These are phyloP conservation scores for Volvox africanus DNA, from an alignment of 139 green algal genomes.

Conservation along the genomic window DNA sequence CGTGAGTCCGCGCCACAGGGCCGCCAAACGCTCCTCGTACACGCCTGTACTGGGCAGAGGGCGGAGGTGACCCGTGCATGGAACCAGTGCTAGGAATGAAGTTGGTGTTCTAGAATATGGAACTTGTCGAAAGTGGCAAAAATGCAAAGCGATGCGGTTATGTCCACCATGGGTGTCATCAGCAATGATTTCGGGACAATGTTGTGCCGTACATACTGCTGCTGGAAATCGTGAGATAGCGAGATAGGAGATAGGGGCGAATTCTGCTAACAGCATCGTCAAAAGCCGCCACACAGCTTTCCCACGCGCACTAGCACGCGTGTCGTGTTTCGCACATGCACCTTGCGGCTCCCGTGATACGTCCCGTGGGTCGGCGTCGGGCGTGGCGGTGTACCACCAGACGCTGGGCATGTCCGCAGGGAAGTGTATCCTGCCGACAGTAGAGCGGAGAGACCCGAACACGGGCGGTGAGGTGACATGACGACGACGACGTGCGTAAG, in stretches of 20 bases:
- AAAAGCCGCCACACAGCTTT: background rate
- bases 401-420: constrained; percentile 24
- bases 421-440: constrained; percentile 8
- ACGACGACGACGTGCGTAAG: too few species aligned
- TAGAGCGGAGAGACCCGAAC: too few species aligned
- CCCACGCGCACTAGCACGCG: too few species aligned
- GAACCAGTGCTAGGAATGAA: too few species aligned
- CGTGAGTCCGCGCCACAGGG: background rate
- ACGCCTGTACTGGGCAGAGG: background rate
- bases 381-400: constrained; percentile 36
- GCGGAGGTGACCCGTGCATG: too few species aligned
- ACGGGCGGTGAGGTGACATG: too few species aligned
- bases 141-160: background rate
- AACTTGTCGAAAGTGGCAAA: too few species aligned
- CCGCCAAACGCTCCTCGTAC: constrained; percentile 11
- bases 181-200: background rate
- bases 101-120: too few species aligned
- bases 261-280: background rate
- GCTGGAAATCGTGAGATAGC: background rate
- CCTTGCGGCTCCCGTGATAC: constrained; percentile 16
- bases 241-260: too few species aligned
- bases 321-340: background rate
- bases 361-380: background rate
- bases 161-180: background rate
- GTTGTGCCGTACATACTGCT: background rate